Base-by-base conservation (phyloP, 257 asterid genomes). In the Cordia subcordata region DNA sequence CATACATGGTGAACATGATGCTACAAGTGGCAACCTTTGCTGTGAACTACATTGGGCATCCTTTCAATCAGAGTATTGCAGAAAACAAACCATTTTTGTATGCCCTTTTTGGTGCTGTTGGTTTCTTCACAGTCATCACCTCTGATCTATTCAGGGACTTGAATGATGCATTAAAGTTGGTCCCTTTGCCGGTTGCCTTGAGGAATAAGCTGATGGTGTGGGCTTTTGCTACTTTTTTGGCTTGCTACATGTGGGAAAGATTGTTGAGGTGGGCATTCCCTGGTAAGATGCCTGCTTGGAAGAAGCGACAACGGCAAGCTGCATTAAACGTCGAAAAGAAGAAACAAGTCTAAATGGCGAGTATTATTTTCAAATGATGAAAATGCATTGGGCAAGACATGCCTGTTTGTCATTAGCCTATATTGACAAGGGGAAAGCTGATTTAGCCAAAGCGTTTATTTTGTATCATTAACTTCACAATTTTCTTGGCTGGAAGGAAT, bases 1-100 rank as follows among this genome's bases (percentile, higher is more conserved):
- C 99, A 0, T 92, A 92, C 80, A 92, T 92, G 99, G 99, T 88
- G 50, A 84, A 94, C 27, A 62, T 92, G 95, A 92, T 92, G 96
- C 85, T 92, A 20, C 99, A 92, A 72, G 99, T 92, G 19, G 99
- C 99, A 39, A 92, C 99, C 9, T 92, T 92, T 71, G 96, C 99
- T 12, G 99, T 92, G 70, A 92, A 92, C 82, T 92, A 92, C 60
- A 92, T 92, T 93, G 99, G 99, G 11, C 99, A 89, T 66, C 99
- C 96, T 58, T 92, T 92, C 79, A 92, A 92, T 19, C 94, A 92
- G 83, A 88, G 99, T 74, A 88, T 92, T 54, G 72, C 91, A 0
- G 93, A 92, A 58, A 92, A 88, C 77, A 82, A 67, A 60, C 96
- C 96, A 0, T 92, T 92, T 63, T 22, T 49, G 57, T 81, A 75